Evolutionary conservation across 495 filamentous ascomycete genomes (phyloP).

Genomic region (Hypoxylon lenormandii): DNA sequence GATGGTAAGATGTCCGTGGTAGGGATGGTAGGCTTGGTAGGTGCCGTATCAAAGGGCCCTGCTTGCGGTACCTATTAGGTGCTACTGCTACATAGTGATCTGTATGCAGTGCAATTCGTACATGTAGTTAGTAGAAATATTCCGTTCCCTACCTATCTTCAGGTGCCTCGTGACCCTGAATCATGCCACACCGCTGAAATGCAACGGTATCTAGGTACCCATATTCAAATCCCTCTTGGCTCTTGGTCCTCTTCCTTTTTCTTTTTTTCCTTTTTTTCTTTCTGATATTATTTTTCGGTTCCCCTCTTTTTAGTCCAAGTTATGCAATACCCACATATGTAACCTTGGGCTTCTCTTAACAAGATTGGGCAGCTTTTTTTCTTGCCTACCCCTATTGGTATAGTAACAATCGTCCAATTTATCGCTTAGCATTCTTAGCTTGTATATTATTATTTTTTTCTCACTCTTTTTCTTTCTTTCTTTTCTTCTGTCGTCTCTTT

Average conservation of each 20-base stretch:
- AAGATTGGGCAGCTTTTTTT: slow-evolving; percentile 40
- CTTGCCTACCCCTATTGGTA: slow-evolving; percentile 30
- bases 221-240: slow-evolving; percentile 33
- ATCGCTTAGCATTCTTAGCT: slow-evolving; percentile 30
- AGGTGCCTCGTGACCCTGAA: slow-evolving; percentile 47
- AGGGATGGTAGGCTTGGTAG: slow-evolving; percentile 5
- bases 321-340: slow-evolving; percentile 39
- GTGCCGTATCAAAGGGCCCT: slow-evolving; percentile 27
- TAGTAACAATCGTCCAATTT: slow-evolving; percentile 35
- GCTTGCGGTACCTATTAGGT: slow-evolving; percentile 1
- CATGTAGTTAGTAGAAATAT: slow-evolving; percentile 30
- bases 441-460: slow-evolving; percentile 13
- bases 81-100: slow-evolving; percentile 15
- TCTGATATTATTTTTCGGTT: not conserved
- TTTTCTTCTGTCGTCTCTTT: slow-evolving; percentile 12
- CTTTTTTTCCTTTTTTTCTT: slow-evolving; percentile 12
- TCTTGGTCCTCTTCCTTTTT: slow-evolving; percentile 10
- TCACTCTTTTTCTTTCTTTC: slow-evolving; percentile 15
- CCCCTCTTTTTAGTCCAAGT: slow-evolving; percentile 31
- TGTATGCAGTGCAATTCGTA: slow-evolving; percentile 25
- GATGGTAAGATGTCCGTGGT: not conserved
- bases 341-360: slow-evolving; percentile 26
- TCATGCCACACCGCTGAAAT: slow-evolving; percentile 49
- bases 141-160: slow-evolving; percentile 35
- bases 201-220: slow-evolving; percentile 50